A percentile compares a stretch with the other conserved stretches of the same genome.
phyloP scores from a whole-genome alignment of 257 asterid genomes.

The Mentha longifolia region DNA sequence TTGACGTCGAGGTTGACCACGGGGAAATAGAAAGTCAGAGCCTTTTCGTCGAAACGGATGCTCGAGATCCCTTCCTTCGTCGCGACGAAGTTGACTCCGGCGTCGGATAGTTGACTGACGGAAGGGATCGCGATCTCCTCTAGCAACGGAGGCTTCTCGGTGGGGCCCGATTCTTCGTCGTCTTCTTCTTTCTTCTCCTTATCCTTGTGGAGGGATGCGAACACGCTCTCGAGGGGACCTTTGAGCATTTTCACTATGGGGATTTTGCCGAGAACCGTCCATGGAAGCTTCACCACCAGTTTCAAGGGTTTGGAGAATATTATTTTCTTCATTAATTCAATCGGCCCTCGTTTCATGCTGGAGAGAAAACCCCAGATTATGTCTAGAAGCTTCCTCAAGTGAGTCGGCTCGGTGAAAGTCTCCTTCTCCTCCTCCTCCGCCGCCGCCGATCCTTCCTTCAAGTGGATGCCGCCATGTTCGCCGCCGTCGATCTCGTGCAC shows the following conservation, averaged over 20 bases:
- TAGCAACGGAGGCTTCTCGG: constrained; percentile 41
- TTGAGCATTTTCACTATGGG: constrained; percentile 40
- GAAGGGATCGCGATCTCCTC: constrained; percentile 53
- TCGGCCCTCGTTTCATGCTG: constrained; percentile 30
- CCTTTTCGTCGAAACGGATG: constrained; percentile 33
- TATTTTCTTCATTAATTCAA: constrained; percentile 32
- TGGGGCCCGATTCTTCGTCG: not conserved
- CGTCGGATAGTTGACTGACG: constrained; percentile 37
- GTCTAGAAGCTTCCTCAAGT: constrained; percentile 9
- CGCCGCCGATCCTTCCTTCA: not conserved
- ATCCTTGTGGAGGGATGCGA: constrained; percentile 3
- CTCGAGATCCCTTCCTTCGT: constrained; percentile 35
- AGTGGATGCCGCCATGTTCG: not conserved
- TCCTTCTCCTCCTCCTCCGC: not conserved
- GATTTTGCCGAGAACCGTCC: constrained; percentile 44
- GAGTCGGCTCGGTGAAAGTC: constrained; percentile 18
- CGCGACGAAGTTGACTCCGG: constrained; percentile 39
- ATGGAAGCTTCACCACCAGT: constrained; percentile 44
- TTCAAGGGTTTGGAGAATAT: constrained; percentile 45
- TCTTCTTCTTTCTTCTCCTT: constrained; percentile 26
- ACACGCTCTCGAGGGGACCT: constrained; percentile 39
- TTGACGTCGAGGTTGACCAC: constrained; percentile 39
- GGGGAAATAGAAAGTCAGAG: constrained; percentile 38
- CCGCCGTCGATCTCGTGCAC: constrained; percentile 25
- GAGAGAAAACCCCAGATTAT: constrained; percentile 38